Conservation (phyloP, 306 rosid genomes). For the Fagus crenata region DNA sequence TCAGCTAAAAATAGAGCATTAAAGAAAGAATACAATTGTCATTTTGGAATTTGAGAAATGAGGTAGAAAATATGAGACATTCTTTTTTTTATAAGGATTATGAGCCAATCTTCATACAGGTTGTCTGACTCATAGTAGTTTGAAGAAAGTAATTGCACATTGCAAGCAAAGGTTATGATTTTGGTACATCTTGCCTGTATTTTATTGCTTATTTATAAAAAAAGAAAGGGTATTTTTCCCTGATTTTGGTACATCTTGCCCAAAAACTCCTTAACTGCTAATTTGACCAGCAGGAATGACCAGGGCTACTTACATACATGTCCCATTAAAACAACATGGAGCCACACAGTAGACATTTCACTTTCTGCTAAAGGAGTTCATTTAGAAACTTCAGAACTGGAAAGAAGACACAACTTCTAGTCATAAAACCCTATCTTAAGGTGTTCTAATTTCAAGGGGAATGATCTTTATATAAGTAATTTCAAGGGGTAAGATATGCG, state of each 20-base stretch:
- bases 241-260: not conserved
- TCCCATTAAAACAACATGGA: not conserved
- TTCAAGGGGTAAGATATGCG: not conserved
- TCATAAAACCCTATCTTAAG: not conserved
- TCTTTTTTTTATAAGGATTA: no score
- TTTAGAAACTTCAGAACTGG: not conserved
- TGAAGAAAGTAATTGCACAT: not conserved
- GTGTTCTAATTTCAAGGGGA: not conserved
- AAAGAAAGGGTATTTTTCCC: not conserved
- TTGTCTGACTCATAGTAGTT: not conserved
- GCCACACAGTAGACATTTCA: not conserved
- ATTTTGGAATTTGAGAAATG: not conserved
- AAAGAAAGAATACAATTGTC: not conserved
- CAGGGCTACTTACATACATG: not conserved
- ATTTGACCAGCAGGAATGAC: not conserved
- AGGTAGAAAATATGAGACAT: not conserved
- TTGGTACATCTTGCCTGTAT: no score
- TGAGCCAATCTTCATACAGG: not conserved
- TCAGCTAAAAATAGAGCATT: not conserved
- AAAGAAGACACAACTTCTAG: not conserved
- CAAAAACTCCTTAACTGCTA: not conserved
- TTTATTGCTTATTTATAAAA: no score
- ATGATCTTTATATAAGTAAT: no score
- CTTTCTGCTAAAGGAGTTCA: not conserved
- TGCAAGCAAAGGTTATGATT: no score